These are phyloP conservation scores for Ophiosphaerella korrae DNA, from an alignment of 2,329 filamentous ascomycete genomes.

Conservation along the genomic window DNA sequence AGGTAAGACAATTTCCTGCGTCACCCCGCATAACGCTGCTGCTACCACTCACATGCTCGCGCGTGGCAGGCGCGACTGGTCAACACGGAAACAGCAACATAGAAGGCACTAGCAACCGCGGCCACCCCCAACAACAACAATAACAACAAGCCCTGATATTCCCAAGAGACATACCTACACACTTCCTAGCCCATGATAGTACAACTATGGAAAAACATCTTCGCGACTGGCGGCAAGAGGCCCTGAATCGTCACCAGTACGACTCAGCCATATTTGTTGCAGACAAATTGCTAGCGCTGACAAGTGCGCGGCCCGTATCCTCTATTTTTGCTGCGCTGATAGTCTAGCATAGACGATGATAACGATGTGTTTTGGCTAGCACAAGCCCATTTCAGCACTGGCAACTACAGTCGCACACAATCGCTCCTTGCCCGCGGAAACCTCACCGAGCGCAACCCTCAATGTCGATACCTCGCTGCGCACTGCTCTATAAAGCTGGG, in stretches of 20 bases:
- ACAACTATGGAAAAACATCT: constrained; percentile 86
- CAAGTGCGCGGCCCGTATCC: constrained; percentile 65
- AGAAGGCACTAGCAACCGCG: neutral
- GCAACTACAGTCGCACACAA: constrained; percentile 91
- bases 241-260: constrained; percentile 93
- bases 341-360: constrained; percentile 71
- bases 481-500: constrained; percentile 94
- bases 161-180: constrained; percentile 2
- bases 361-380: constrained; percentile 96
- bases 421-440: constrained; percentile 84
- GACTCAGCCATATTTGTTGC: constrained; percentile 96
- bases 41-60: constrained; percentile 17
- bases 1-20: constrained; percentile 18
- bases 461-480: constrained; percentile 89
- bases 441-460: constrained; percentile 78
- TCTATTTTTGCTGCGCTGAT: constrained; percentile 12
- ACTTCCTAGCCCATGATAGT: constrained; percentile 10
- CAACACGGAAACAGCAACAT: neutral
- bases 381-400: constrained; percentile 95
- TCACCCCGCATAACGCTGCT: constrained; percentile 16
- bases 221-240: constrained; percentile 92
- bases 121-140: constrained; percentile 6
- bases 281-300: constrained; percentile 93
- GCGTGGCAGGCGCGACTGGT: constrained; percentile 22
- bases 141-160: neutral